These are phyloP conservation scores for Beauveria australis DNA, from an alignment of 2,329 filamentous ascomycete species.

Conservation along the genomic window DNA sequence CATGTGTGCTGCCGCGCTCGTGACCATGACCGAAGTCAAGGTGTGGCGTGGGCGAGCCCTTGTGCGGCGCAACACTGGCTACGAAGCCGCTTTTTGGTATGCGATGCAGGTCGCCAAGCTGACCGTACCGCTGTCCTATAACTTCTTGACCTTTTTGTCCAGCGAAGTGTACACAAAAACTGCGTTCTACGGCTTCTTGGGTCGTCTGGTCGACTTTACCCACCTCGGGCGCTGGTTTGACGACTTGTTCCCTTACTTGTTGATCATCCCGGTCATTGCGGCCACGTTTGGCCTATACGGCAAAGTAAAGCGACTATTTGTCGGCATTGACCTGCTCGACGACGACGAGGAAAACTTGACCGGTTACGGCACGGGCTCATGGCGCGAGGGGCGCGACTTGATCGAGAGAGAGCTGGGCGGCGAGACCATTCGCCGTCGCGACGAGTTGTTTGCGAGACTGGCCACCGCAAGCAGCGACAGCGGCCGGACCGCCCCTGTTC, in stretches of 20 bases:
- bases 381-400: constrained; percentile 84
- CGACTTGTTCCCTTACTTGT: constrained; percentile 78
- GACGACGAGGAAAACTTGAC: constrained; percentile 61
- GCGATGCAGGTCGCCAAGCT: constrained; percentile 85
- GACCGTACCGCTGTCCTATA: constrained; percentile 88
- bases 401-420: constrained; percentile 80
- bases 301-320: constrained; percentile 69
- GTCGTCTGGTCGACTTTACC: constrained; percentile 73
- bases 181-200: constrained; percentile 81
- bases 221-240: constrained; percentile 78
- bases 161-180: constrained; percentile 65
- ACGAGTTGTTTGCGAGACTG: constrained; percentile 31
- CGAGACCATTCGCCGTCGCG: constrained; percentile 43
- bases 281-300: constrained; percentile 88
- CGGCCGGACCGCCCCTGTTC: constrained; percentile 34
- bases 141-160: constrained; percentile 87
- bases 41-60: constrained; percentile 96
- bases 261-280: constrained; percentile 76
- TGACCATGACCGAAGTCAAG: constrained; percentile 83
- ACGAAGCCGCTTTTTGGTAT: constrained; percentile 94
- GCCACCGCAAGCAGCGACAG: constrained; percentile 17
- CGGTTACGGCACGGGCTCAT: constrained; percentile 69
- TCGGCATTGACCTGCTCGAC: constrained; percentile 65
- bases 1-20: constrained; percentile 87
- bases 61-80: constrained; percentile 82